These are phyloP conservation scores for Microdochium paspali DNA, from an alignment of 2,329 filamentous ascomycete genomes.

Conservation along the genomic window DNA sequence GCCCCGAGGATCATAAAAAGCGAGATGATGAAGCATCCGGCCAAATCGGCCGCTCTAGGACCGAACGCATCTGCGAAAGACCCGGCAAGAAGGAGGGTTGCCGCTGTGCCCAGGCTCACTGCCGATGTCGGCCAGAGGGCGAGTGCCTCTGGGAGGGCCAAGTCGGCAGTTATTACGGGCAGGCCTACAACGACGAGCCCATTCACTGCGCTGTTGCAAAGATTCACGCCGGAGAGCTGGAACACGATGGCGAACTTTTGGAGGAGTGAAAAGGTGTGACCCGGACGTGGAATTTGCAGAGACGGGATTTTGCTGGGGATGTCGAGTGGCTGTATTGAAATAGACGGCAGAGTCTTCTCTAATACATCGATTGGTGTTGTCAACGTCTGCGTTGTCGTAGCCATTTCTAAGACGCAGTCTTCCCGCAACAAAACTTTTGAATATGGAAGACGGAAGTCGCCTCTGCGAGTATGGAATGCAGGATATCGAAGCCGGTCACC, in stretches of 20 bases:
- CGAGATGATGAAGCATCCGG: constrained; percentile 5
- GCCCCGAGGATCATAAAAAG: constrained; percentile 7
- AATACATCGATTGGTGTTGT: too few species aligned
- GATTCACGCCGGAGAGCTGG: constrained; percentile 2
- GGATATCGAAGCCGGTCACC: too few species aligned
- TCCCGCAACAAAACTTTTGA: too few species aligned
- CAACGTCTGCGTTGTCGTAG: too few species aligned
- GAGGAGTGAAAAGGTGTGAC: neutral
- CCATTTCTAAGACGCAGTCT: too few species aligned
- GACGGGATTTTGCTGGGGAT: too few species aligned
- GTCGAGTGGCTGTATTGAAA: too few species aligned
- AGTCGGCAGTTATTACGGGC: constrained; percentile 13
- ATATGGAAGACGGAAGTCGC: too few species aligned
- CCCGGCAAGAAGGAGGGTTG: constrained; percentile 8
- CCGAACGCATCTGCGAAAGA: constrained; percentile 11
- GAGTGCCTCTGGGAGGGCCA: constrained; percentile 4
- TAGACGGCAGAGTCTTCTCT: too few species aligned
- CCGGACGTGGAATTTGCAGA: too few species aligned
- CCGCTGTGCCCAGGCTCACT: constrained; percentile 6
- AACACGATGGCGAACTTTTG: neutral
- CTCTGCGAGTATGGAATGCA: too few species aligned
- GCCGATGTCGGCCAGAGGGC: constrained; percentile 9
- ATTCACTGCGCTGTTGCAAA: constrained; percentile 16
- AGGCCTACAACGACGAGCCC: constrained; percentile 7
- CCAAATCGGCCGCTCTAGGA: constrained; percentile 4